Base-by-base conservation (phyloP, 352 stramenopile species). In the Phytophthora foliorum region DNA sequence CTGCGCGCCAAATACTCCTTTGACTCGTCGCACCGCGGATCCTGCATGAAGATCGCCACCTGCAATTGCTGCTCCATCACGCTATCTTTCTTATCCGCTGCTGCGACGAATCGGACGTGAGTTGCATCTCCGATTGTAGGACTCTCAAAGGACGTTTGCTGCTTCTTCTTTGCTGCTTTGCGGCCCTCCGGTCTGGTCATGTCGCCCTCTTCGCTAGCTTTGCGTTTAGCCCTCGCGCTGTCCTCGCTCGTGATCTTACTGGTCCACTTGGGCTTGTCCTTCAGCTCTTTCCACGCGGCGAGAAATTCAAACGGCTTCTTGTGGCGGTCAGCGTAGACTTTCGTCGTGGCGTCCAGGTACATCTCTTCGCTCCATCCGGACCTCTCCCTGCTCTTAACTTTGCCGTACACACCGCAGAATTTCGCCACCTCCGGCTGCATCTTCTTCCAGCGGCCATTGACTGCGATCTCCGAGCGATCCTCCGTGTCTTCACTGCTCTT, bases 261-360 rank as follows among this genome's bases (percentile, higher is more conserved):
- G 11, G 46, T 53, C 48, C 48, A 54, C 38, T 58, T 52, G 17
- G 38, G 36, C 34, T 58, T 66, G 48, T 66, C 48, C 8, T 53
- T 57, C 36, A 66, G 36, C 45, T 51, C 36, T 41, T 68, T 61
- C 60, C 60, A 68, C 39, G 51, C 60, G 1, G 41, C 51, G 9
- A 57, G 41, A 55, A 61, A 68, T 14, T 68, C 51, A 41, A 57
- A 61, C 24, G 39, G 22, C 22, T 62, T 38, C 24, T 68, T 68
- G 51, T 57, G 42, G 3, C 50, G 41, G 0, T 53, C 51, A 9
- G 21, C 29, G 32, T 61, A 57, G 7, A 67, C 27, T 38, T 55
- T 56, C 6, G 56, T 22, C 5, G 22, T 22, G 13, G 24, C 25
- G 11, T 67, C 27, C 3, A 58, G 34, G 25, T 68, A 61, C 60